phyloP scores from a whole-genome alignment of 108 stramenopile genomes.

The Bacterosira constricta region DNA sequence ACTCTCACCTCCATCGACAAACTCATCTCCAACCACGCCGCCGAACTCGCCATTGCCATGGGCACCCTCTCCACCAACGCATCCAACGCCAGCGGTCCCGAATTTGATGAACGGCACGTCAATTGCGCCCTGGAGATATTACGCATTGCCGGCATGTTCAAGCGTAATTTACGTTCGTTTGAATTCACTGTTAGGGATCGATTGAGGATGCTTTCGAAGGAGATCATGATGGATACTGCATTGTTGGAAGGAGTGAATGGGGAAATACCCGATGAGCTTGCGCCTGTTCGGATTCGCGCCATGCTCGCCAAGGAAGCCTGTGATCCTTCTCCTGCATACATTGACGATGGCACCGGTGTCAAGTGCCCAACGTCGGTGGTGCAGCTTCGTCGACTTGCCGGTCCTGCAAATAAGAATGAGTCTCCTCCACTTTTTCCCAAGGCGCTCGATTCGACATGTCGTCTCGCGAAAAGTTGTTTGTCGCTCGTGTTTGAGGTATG shows the following conservation, averaged over 20 bases:
- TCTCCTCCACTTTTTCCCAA: slow-evolving; percentile 51
- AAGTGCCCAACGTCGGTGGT: slow-evolving; percentile 39
- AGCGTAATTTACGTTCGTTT: slow-evolving; percentile 55
- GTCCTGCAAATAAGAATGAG: slow-evolving; percentile 1
- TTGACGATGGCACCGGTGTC: slow-evolving; percentile 41
- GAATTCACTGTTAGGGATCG: slow-evolving; percentile 61
- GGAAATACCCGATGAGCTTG: slow-evolving; percentile 69
- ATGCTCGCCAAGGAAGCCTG: slow-evolving; percentile 70
- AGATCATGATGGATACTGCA: slow-evolving; percentile 47
- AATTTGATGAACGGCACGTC: slow-evolving; percentile 84
- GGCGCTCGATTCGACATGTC: slow-evolving; percentile 53
- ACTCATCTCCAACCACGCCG: slow-evolving; percentile 64
- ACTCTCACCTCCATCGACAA: slow-evolving; percentile 64
- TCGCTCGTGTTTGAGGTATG: slow-evolving; percentile 81
- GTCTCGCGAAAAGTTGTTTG: slow-evolving; percentile 71
- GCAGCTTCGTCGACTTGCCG: slow-evolving; percentile 52
- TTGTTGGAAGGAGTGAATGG: slow-evolving; percentile 10
- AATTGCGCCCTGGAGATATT: slow-evolving; percentile 76
- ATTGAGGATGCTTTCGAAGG: slow-evolving; percentile 51
- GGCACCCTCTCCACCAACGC: slow-evolving; percentile 58
- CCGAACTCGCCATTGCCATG: slow-evolving; percentile 72
- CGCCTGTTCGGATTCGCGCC: slow-evolving; percentile 70
- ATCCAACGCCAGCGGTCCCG: slow-evolving; percentile 15
- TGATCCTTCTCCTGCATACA: slow-evolving; percentile 16
- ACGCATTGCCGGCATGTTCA: slow-evolving; percentile 71